Evolutionary conservation across 2,329 filamentous ascomycete genomes (phyloP), one percentile per base, ranked within the genome.

Genomic region (Davidsoniella neocaledoniae): DNA sequence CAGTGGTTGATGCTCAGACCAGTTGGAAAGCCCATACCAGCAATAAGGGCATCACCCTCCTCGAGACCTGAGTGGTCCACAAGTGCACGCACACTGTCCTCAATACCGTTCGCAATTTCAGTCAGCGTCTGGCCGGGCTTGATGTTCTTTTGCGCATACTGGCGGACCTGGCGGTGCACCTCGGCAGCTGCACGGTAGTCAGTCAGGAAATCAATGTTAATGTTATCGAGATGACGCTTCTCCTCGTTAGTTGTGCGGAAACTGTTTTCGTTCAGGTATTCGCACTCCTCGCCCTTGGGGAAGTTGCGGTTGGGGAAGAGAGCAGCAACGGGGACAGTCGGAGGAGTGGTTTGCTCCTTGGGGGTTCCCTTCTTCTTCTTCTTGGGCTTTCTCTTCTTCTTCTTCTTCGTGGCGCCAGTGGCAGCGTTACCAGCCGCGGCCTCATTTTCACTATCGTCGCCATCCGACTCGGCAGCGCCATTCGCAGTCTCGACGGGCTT

Each of bases 191-290:
- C 73, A 54, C 83, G 77, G 61, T 86, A 87, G 57, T 87, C 83
- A 50, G 72, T 72, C 44, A 87, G 66, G 66, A 83, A 85, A 56
- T 85, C 79, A 57, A 76, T 79, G 63, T 86, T 82, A 68, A 86
- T 44, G 47, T 83, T 83, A 63, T 88, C 83, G 49, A 88, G 71
- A 59, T 90, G 78, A 48, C 85, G 76, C 68, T 88, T 87, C 70
- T 93, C 86, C 64, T 90, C 86, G 63, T 72, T 79, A 10, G 86
- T 93, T 3, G 83, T 91, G 51, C 86, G 78, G 63, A 79, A 85
- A 39, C 73, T 64, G 62, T 91, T 91, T 57, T 90, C 84, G 60
- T 86, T 72, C 54, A 70, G 65, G 65, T 93, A 93, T 56, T 87
- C 81, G 57, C 79, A 76, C 61, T 86, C 81, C 65, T 91, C 76